A percentile compares a stretch with the other conserved stretches of the same genome.
Evolutionary conservation across 2,329 filamentous ascomycete genomes (phyloP).

Genomic region (Aspergillus ochraceoroseus): DNA sequence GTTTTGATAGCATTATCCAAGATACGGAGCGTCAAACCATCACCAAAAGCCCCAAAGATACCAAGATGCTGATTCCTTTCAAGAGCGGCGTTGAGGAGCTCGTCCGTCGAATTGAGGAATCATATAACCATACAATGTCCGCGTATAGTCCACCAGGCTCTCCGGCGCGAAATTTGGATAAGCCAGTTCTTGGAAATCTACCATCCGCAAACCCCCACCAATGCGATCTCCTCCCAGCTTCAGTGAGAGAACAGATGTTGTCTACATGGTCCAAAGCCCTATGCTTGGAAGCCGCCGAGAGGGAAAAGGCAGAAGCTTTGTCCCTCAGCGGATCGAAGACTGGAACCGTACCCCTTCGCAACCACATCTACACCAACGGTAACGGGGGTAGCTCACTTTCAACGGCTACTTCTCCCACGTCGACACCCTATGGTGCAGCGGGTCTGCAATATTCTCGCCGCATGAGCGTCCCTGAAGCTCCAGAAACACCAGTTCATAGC

Average conservation of each 20-base stretch:
- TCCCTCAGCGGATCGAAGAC: conserved; percentile 72
- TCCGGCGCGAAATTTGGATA: conserved; percentile 59
- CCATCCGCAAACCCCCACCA: conserved; percentile 30
- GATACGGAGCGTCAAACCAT: conserved; percentile 39
- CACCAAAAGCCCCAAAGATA: conserved; percentile 42
- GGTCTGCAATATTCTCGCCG: conserved; percentile 32
- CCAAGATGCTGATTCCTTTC: conserved; percentile 61
- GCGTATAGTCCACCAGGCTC: conserved; percentile 65
- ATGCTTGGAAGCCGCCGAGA: conserved; percentile 63
- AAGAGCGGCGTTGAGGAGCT: conserved; percentile 62
- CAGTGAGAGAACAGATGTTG: conserved; percentile 70
- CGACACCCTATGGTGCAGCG: conserved; percentile 24
- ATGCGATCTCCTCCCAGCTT: conserved; percentile 58
- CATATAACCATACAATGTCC: conserved; percentile 59
- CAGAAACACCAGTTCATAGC: conserved; percentile 33
- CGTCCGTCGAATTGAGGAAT: conserved; percentile 66
- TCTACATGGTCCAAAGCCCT: conserved; percentile 73
- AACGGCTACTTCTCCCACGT: conserved; percentile 23
- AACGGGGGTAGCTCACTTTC: conserved; percentile 31
- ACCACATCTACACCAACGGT: conserved; percentile 29
- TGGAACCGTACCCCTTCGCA: conserved; percentile 47
- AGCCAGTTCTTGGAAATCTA: conserved; percentile 55
- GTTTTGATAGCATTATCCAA: conserved; percentile 57
- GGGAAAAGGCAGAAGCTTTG: conserved; percentile 62
- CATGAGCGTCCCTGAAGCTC: conserved; percentile 37